Conservation (phyloP, 192 early-diverging fungal genomes). For the Linnemannia schmuckeri region DNA sequence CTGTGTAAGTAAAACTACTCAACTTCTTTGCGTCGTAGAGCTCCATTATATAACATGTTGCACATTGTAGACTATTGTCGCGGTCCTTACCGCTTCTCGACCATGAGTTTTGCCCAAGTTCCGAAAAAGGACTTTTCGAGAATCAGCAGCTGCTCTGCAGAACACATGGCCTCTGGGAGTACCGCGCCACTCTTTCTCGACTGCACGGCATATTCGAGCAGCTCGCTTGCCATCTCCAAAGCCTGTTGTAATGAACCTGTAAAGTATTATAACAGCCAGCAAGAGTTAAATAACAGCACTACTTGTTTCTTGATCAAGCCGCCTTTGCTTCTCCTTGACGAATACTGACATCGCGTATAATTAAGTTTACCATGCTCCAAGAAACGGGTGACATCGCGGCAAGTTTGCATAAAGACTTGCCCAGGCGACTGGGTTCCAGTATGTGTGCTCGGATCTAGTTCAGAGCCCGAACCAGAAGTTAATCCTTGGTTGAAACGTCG, state of each 20-base stretch:
- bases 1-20: neutral
- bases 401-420: conserved; percentile 17
- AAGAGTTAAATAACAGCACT: neutral
- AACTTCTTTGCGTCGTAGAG: neutral
- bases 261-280: too few relatives aligned
- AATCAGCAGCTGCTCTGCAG: conserved; percentile 2
- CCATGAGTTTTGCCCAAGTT: conserved; percentile 34
- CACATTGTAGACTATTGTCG: neutral
- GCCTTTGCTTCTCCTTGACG: too few relatives aligned
- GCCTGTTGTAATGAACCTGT: conserved; percentile 35
- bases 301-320: too few relatives aligned
- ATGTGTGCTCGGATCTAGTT: neutral
- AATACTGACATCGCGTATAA: neutral
- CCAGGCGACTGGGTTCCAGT: neutral
- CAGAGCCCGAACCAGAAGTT: neutral
- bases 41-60: neutral
- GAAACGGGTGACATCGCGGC: conserved; percentile 26
- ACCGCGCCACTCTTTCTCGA: conserved; percentile 11
- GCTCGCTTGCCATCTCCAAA: conserved; percentile 6
- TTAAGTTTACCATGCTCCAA: conserved; percentile 36
- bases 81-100: conserved; percentile 26
- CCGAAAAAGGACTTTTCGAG: conserved; percentile 33
- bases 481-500: neutral
- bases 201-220: conserved; percentile 13
- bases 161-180: neutral